Evolutionary conservation across 192 early-diverging fungal genomes (phyloP), one percentile per base, ranked within the genome.

Genomic region (Coemansia sp.): DNA sequence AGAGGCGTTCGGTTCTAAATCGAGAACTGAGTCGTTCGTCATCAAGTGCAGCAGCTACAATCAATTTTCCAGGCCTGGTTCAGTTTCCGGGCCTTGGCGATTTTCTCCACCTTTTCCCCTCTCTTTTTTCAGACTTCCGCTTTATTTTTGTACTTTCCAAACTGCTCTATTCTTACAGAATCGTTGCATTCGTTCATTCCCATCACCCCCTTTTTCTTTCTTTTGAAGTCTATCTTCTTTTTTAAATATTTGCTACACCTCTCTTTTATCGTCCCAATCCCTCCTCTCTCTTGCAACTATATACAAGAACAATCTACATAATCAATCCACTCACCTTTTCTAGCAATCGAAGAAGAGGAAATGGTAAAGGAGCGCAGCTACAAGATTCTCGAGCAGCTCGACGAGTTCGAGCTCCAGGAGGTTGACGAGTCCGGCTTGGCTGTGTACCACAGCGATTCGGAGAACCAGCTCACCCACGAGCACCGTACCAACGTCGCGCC

Each of bases 351-450:
- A 36, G 64, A 50, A 50, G 10, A 30, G 44, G 44, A 47, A 20
- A 72, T 79, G 64, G 68, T 73, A 38, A 70, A 79, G 33, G 75
- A 82, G 54, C 74, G 81, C 48, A 65, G 62, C 41, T 75, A 75
- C 55, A 76, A 79, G 63, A 76, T 82, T 52, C 58, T 73, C n/a
- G 75, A 79, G 61, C 71, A 82, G 41, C 67, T 81, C 56, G 75
- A 78, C 60, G 76, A 77, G 60, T 79, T 56, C 41, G 76, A 79
- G 64, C 59, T 79, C 41, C 76, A 79, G 33, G 70, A 66, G 29
- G 13, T 58, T 0, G 76, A 62, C 33, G 70, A 65, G 31, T 60
- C 62, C 20, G 54, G 65, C 14, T 36, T 61, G 31, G 70, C 62
- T 4, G 60, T 68, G 17, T 68, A 71, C 15, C 41, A 62, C 23